Percentiles rank a stretch among this genome's conserved stretches.
Evolutionary conservation across 2,329 filamentous ascomycete genomes (phyloP).

Genomic region (Claviceps pazoutovae): DNA sequence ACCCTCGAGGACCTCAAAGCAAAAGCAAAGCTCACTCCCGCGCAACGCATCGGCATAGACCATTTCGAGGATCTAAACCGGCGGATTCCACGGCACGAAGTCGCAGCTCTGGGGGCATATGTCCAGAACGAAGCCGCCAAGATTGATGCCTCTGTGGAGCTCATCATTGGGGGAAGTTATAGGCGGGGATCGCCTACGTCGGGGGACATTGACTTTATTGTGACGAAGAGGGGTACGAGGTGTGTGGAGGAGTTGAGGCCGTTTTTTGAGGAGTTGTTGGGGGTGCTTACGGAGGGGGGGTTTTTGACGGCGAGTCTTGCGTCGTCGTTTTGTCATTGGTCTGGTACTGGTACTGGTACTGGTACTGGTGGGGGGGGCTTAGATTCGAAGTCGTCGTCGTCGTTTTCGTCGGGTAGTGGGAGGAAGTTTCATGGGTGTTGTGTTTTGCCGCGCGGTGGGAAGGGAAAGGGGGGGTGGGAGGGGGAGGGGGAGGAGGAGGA

Average conservation of each 20-base stretch:
- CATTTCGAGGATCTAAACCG: constrained; percentile 67
- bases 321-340: constrained; percentile 13
- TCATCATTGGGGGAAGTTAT: constrained; percentile 74
- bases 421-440: constrained; percentile 87
- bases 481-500: constrained; percentile 5
- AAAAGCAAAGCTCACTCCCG: constrained; percentile 49
- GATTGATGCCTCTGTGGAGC: constrained; percentile 50
- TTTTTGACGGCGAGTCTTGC: constrained; percentile 64
- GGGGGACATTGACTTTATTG: constrained; percentile 73
- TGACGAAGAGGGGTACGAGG: constrained; percentile 52
- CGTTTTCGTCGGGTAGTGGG: constrained; percentile 31
- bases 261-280: constrained; percentile 51
- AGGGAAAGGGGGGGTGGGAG: constrained; percentile 15
- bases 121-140: constrained; percentile 44
- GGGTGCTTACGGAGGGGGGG: constrained; percentile 38
- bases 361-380: no score
- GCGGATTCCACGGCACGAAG: constrained; percentile 65
- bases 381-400: constrained; percentile 8
- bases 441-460: constrained; percentile 38
- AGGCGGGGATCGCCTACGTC: constrained; percentile 61
- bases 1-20: constrained; percentile 57
- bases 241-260: constrained; percentile 42
- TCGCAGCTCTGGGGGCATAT: constrained; percentile 51
- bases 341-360: no score
- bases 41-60: constrained; percentile 63